Evolutionary conservation across 2,329 filamentous ascomycete species (phyloP).

Genomic region (Rutstroemia sp.): DNA sequence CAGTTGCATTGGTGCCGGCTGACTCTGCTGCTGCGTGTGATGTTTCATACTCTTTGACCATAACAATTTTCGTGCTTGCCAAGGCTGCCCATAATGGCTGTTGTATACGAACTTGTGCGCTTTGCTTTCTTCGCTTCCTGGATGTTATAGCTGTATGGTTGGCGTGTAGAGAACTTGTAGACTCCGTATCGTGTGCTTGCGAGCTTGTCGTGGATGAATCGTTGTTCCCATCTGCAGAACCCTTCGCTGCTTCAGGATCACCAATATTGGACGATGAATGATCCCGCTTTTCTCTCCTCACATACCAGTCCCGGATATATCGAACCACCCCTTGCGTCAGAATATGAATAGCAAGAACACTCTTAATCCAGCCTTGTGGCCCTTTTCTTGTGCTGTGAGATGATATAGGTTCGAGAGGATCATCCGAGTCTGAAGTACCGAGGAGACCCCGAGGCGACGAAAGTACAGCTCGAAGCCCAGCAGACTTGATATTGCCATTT

Average conservation of each 20-base stretch:
- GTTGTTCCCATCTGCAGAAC: constrained; percentile 43
- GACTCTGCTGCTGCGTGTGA: constrained; percentile 70
- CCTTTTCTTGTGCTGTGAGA: constrained; percentile 42
- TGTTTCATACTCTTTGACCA: constrained; percentile 84
- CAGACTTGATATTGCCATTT: constrained; percentile 22
- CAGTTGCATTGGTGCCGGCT: constrained; percentile 65
- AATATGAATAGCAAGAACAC: constrained; percentile 66
- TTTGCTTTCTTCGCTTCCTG: constrained; percentile 86
- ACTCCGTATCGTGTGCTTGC: constrained; percentile 21
- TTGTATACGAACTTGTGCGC: constrained; percentile 79
- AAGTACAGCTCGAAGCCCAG: constrained; percentile 24
- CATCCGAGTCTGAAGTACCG: constrained; percentile 32
- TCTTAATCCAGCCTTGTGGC: constrained; percentile 55
- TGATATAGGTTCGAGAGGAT: constrained; percentile 38
- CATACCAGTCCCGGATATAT: constrained; percentile 62
- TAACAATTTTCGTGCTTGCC: constrained; percentile 92
- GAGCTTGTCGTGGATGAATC: constrained; percentile 26
- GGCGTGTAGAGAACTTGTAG: constrained; percentile 17
- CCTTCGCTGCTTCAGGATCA: constrained; percentile 58
- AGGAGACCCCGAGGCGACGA: constrained; percentile 22
- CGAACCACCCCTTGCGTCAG: constrained; percentile 65
- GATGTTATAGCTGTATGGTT: constrained; percentile 41
- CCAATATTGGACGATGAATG: constrained; percentile 37
- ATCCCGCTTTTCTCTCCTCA: constrained; percentile 51
- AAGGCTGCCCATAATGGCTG: constrained; percentile 93